Evolutionary conservation across 345 rosid species (phyloP).

Genomic region (Noccaea bulbosa): DNA sequence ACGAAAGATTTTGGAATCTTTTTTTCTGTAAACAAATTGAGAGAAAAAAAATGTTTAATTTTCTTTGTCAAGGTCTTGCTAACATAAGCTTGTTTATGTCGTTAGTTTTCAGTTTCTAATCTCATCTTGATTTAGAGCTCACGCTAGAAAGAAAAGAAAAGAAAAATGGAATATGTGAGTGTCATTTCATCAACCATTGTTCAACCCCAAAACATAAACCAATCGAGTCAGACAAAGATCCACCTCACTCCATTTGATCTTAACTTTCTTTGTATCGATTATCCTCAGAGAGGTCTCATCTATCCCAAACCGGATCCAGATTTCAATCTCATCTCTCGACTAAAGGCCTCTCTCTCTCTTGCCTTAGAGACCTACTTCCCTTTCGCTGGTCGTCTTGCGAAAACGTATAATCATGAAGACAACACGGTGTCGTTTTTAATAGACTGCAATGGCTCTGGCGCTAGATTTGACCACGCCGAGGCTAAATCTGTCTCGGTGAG

Average conservation of each 20-base stretch:
- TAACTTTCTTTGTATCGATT: not conserved
- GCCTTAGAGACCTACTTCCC: conserved; percentile 34
- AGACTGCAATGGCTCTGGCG: conserved; percentile 25
- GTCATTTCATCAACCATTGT: conserved; percentile 20
- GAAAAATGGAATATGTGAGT: not conserved
- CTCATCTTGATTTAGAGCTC: not conserved
- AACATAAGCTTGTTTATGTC: too few species aligned
- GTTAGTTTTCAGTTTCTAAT: too few species aligned
- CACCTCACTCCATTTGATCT: conserved; percentile 39
- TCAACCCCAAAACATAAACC: not conserved
- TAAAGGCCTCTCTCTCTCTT: conserved; percentile 21
- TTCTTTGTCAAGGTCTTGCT: too few species aligned
- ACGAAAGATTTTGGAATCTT: too few species aligned
- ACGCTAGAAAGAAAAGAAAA: not conserved
- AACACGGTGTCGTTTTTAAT: conserved; percentile 28
- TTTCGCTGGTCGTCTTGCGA: conserved; percentile 33
- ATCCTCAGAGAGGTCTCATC: conserved; percentile 37
- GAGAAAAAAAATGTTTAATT: too few species aligned
- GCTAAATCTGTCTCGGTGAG: conserved; percentile 41
- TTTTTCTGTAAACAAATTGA: too few species aligned
- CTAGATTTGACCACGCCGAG: conserved; percentile 42
- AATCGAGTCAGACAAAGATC: not conserved
- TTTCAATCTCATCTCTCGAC: not conserved
- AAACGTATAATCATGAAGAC: conserved; percentile 27
- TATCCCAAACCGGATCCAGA: conserved; percentile 17